Evolutionary conservation across 257 asterid species (phyloP).

Genomic region (Thymus mandschuricus): DNA sequence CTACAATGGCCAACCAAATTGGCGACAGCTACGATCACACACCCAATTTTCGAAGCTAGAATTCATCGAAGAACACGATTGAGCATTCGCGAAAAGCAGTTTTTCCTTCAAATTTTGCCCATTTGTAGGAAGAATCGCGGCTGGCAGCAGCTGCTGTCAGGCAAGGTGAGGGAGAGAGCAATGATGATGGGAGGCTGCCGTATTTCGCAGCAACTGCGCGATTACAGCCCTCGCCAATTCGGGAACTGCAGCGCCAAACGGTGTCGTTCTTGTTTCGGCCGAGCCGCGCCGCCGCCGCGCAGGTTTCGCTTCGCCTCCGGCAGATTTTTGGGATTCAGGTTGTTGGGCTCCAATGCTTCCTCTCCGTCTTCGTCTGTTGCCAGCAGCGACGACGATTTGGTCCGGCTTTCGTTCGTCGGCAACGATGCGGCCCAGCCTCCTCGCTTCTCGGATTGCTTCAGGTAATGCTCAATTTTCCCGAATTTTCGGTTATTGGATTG

Average conservation of each 20-base stretch:
- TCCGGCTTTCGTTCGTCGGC: slow-evolving; percentile 30
- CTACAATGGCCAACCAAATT: slow-evolving; percentile 21
- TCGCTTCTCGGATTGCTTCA: slow-evolving; percentile 40
- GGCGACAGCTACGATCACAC: neutral
- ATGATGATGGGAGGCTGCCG: slow-evolving; percentile 49
- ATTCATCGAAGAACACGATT: neutral
- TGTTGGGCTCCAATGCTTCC: slow-evolving; percentile 29
- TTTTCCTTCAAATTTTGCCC: neutral
- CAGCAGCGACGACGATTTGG: slow-evolving; percentile 32
- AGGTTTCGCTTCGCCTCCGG: slow-evolving; percentile 30
- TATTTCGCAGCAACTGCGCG: slow-evolving; percentile 48
- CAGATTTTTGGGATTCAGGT: slow-evolving; percentile 33
- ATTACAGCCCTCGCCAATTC: slow-evolving; percentile 45
- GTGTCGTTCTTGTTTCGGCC: slow-evolving; percentile 11
- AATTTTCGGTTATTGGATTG: neutral
- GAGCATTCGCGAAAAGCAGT: no score
- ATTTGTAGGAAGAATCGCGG: neutral
- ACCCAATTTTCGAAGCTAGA: neutral
- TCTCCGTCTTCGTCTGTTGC: slow-evolving; percentile 37
- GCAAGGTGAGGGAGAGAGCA: neutral
- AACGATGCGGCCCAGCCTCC: slow-evolving; percentile 34
- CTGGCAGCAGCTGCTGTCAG: slow-evolving; percentile 14
- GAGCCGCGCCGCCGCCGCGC: slow-evolving; percentile 29
- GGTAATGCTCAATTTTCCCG: slow-evolving; percentile 36
- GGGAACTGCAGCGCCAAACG: slow-evolving; percentile 30